Conservation (phyloP, 2,329 filamentous ascomycete species). For the Penicillium sumatraense region DNA sequence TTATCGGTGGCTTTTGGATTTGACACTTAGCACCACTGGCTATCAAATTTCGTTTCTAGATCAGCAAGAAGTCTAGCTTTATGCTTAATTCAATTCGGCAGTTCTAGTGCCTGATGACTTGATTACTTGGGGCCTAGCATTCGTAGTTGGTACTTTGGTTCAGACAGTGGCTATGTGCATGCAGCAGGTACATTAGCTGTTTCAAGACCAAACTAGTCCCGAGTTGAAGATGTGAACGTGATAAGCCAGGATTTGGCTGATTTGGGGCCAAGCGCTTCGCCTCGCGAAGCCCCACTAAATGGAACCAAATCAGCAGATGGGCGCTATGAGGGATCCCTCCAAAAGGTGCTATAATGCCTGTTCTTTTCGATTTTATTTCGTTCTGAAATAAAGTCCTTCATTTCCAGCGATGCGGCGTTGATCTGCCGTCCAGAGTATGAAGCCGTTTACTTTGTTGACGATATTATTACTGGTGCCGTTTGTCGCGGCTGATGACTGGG, state of each 20-base stretch:
- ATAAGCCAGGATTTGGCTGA: constrained; percentile 1
- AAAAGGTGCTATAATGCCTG: neutral
- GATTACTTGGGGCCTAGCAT: neutral
- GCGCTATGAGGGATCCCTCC: neutral
- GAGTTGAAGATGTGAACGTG: neutral
- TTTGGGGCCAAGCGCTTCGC: constrained; percentile 1
- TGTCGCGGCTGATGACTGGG: constrained; percentile 37
- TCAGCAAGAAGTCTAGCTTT: neutral
- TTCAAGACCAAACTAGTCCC: neutral
- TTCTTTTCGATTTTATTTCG: too few relatives aligned
- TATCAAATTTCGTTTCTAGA: neutral
- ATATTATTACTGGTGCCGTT: constrained; percentile 22
- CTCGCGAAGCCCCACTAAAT: neutral
- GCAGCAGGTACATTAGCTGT: constrained; percentile 2
- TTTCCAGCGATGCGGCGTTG: neutral
- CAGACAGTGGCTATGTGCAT: constrained; percentile 20
- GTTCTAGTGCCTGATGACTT: neutral
- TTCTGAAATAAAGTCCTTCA: neutral
- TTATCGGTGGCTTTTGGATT: neutral
- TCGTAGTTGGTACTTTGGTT: neutral
- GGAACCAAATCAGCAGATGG: neutral
- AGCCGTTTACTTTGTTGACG: constrained; percentile 1
- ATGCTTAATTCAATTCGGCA: neutral
- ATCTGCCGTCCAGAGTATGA: neutral
- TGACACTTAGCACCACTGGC: neutral